These are phyloP conservation scores for Pleurotus giganteus DNA, from an alignment of 768 basidiomycete species.

Conservation along the genomic window DNA sequence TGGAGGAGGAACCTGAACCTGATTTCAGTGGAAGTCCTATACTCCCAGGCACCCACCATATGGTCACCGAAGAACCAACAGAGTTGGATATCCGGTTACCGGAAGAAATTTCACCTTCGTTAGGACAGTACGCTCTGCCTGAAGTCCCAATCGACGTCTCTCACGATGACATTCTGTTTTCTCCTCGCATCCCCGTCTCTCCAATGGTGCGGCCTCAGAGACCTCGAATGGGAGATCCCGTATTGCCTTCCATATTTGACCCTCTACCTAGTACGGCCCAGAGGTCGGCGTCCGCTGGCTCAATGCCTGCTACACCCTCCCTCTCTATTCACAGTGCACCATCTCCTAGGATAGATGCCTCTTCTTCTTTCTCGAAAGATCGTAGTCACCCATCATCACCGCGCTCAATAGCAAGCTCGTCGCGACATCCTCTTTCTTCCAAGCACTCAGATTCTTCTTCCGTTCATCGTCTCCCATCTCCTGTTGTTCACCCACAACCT, in stretches of 20 bases:
- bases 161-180: neutral
- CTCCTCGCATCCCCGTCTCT: neutral
- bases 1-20: constrained; percentile 7
- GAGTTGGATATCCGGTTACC: neutral
- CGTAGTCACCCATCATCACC: constrained; percentile 6
- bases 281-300: neutral
- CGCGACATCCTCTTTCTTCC: constrained; percentile 7
- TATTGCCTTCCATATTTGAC: constrained; percentile 5
- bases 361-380: neutral
- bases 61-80: constrained; percentile 4
- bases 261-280: neutral
- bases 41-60: constrained; percentile 4
- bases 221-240: constrained; percentile 6
- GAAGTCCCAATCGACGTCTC: neutral
- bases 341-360: neutral
- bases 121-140: neutral
- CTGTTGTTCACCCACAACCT: neutral
- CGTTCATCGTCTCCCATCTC: neutral
- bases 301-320: neutral
- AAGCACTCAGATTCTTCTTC: neutral
- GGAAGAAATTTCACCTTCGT: neutral
- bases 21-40: constrained; percentile 4
- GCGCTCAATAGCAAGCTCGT: constrained; percentile 5
- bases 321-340: neutral
- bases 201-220: neutral